Evolutionary conservation across 1,284 basidiomycete genomes (phyloP).

Genomic region (Bondarzewia mesenterica): DNA sequence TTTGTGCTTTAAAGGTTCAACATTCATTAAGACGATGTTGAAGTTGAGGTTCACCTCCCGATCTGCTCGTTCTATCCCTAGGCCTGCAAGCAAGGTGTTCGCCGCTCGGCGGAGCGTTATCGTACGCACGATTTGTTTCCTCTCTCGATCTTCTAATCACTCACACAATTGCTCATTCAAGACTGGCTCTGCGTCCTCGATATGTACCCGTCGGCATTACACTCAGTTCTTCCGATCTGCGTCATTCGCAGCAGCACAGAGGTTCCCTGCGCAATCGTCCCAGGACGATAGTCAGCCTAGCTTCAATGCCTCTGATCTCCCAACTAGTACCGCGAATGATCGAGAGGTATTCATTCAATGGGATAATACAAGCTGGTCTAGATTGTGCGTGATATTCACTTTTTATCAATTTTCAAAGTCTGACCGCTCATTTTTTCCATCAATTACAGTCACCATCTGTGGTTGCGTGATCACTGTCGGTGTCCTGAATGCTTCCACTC

Average conservation of each 20-base stretch:
- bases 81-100: not conserved
- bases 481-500: slow-evolving; percentile 86
- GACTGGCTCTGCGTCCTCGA: not conserved
- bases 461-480: slow-evolving; percentile 83
- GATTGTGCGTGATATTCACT: slow-evolving; percentile 46
- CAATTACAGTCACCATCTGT: slow-evolving; percentile 65
- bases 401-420: not conserved
- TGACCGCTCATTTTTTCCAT: not conserved
- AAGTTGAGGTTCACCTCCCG: too few species aligned
- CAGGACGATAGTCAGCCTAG: not conserved
- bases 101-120: not conserved
- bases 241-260: not conserved
- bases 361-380: slow-evolving; percentile 56
- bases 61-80: not conserved
- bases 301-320: slow-evolving; percentile 30
- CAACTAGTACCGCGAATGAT: slow-evolving; percentile 48
- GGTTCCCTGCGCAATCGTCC: not conserved
- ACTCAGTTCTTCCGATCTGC: not conserved
- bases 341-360: slow-evolving; percentile 60
- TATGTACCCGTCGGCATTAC: not conserved
- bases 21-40: too few species aligned
- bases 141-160: not conserved
- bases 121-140: not conserved
- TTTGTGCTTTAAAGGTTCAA: too few species aligned
- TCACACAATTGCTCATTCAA: not conserved